These are phyloP conservation scores for Parasitella parasitica DNA, from an alignment of 371 early-diverging fungal species.

Conservation along the genomic window DNA sequence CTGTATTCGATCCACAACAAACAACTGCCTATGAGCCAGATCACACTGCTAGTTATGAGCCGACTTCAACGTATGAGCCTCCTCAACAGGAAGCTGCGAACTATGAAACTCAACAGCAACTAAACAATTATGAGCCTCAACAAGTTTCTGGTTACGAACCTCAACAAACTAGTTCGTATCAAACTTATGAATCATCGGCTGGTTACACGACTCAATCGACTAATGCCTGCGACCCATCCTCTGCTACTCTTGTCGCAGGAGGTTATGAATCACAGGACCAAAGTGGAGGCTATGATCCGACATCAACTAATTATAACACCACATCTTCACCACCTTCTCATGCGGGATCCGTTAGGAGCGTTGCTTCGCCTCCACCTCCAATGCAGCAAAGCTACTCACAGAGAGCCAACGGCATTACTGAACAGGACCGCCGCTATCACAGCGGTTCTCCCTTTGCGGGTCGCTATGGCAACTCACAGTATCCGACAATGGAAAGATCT, in stretches of 20 bases:
- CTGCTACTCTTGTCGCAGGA: background rate
- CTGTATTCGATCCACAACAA: background rate
- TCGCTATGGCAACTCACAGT: background rate
- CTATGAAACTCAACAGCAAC: background rate
- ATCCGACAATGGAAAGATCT: slow-evolving; percentile 14
- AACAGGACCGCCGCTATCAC: slow-evolving; percentile 4
- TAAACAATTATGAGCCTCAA: background rate
- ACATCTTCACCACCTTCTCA: background rate
- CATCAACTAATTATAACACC: background rate
- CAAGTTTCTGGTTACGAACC: background rate
- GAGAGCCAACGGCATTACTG: slow-evolving; percentile 12
- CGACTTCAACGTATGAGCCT: background rate
- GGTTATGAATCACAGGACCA: background rate
- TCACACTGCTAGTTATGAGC: background rate
- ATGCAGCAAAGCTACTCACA: background rate
- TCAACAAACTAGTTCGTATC: background rate
- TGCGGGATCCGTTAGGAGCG: background rate
- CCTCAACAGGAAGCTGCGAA: background rate
- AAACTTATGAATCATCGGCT: background rate
- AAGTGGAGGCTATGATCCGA: background rate
- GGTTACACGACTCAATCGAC: background rate
- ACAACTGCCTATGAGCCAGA: background rate
- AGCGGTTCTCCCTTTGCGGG: slow-evolving; percentile 1
- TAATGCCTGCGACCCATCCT: background rate
- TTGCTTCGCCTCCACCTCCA: background rate